Evolutionary conservation across 75 land plant species (phyloP).

Genomic region (Pinus tabuliformis): DNA sequence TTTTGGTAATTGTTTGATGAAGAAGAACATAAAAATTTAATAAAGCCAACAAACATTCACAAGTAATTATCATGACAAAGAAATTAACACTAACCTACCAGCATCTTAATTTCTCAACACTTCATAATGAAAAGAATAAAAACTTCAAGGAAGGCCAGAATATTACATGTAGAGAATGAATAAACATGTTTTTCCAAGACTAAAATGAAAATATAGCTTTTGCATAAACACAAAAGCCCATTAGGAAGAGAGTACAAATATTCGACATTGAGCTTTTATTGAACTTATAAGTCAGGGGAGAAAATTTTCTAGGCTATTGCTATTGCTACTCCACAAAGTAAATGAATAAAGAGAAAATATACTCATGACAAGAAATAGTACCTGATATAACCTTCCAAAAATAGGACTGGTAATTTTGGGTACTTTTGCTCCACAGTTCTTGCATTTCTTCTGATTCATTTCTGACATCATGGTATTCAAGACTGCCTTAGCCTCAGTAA

Average conservation of each 20-base stretch:
- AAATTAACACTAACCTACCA: too few species aligned
- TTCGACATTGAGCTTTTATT: not conserved
- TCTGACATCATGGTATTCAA: slow-evolving; percentile 38
- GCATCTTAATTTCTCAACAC: not conserved
- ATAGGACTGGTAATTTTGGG: slow-evolving; percentile 52
- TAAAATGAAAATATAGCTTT: too few species aligned
- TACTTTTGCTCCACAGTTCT: slow-evolving; percentile 45
- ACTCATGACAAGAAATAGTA: slow-evolving; percentile 17
- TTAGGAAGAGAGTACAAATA: not conserved
- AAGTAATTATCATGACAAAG: too few species aligned
- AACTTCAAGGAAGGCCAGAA: not conserved
- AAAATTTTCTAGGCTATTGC: not conserved
- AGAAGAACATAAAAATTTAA: too few species aligned
- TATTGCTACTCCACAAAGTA: not conserved
- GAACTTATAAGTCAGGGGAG: not conserved
- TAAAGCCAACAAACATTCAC: too few species aligned
- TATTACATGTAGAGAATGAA: not conserved
- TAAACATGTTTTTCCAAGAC: not conserved
- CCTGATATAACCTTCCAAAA: slow-evolving; percentile 87
- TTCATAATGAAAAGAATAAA: not conserved
- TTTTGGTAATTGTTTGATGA: too few species aligned
- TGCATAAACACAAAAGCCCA: too few species aligned
- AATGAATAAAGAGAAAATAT: not conserved
- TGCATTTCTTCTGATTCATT: slow-evolving; percentile 41
- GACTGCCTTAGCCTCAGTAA: slow-evolving; percentile 44